Evolutionary conservation across 441 rosid genomes (phyloP).

Genomic region (Pelargonium cotyledonis): DNA sequence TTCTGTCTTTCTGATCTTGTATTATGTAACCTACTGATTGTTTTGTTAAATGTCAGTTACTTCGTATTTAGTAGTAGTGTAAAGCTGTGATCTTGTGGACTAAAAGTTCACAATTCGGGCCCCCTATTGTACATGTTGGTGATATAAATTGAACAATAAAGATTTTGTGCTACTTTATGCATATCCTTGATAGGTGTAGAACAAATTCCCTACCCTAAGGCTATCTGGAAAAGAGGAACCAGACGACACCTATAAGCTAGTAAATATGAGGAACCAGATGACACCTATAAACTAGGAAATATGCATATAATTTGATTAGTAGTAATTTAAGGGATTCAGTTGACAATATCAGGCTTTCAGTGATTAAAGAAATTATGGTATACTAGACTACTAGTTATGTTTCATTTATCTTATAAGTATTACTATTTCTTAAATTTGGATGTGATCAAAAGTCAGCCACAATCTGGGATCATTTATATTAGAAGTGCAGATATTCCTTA

Average conservation of each 20-base stretch:
- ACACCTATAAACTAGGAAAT: no score
- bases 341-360: background rate
- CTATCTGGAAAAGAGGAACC: background rate
- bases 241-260: no score
- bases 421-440: background rate
- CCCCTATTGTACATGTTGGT: background rate
- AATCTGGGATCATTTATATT: background rate
- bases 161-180: background rate
- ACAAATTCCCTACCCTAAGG: background rate
- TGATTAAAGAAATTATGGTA: background rate
- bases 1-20: constrained; percentile 13
- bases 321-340: background rate
- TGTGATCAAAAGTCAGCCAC: background rate
- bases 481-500: background rate
- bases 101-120: background rate
- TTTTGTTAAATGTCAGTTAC: background rate
- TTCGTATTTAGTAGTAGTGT: background rate
- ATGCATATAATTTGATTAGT: background rate
- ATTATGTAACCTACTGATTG: constrained; percentile 7
- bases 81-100: background rate
- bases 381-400: background rate
- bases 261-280: no score
- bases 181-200: background rate
- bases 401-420: background rate
- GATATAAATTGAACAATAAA: background rate